Evolutionary conservation across 208 protist species (phyloP).

Genomic region (Crithidia expoeki): DNA sequence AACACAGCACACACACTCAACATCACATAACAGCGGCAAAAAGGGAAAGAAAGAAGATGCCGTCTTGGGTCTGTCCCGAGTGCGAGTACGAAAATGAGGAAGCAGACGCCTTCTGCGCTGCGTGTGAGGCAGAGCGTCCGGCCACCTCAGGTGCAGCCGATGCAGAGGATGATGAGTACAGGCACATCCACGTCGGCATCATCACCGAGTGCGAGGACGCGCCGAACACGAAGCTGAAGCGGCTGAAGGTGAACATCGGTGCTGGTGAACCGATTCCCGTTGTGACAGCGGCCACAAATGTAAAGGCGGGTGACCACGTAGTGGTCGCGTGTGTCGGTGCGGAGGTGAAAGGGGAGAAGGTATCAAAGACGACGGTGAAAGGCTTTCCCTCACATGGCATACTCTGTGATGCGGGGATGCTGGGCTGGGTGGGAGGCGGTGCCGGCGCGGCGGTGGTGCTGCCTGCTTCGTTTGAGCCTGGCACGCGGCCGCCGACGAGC

Average conservation of each 20-base stretch:
- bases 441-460: slow-evolving; percentile 63
- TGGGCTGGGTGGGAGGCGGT: slow-evolving; percentile 79
- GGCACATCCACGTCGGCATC: slow-evolving; percentile 57
- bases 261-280: slow-evolving; percentile 46
- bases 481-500: slow-evolving; percentile 39
- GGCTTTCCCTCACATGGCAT: slow-evolving; percentile 76
- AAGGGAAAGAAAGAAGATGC: too few species aligned
- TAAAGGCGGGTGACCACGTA: slow-evolving; percentile 48
- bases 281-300: slow-evolving; percentile 82
- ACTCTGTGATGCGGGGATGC: slow-evolving; percentile 82
- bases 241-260: slow-evolving; percentile 73
- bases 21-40: too few species aligned
- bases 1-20: too few species aligned
- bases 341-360: slow-evolving; percentile 53
- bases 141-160: slow-evolving; percentile 14
- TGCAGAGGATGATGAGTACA: slow-evolving; percentile 51
- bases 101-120: slow-evolving; percentile 41
- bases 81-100: slow-evolving; percentile 71
- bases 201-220: slow-evolving; percentile 60
- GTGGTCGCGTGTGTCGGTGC: slow-evolving; percentile 77
- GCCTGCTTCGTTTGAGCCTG: slow-evolving; percentile 41
- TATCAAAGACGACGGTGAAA: slow-evolving; percentile 69
- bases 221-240: slow-evolving; percentile 65
- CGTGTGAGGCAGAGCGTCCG: slow-evolving; percentile 60
- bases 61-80: slow-evolving; percentile 54